These are phyloP conservation scores for Colletotrichum sp. DNA, from an alignment of 2,329 filamentous ascomycete genomes.

Conservation along the genomic window DNA sequence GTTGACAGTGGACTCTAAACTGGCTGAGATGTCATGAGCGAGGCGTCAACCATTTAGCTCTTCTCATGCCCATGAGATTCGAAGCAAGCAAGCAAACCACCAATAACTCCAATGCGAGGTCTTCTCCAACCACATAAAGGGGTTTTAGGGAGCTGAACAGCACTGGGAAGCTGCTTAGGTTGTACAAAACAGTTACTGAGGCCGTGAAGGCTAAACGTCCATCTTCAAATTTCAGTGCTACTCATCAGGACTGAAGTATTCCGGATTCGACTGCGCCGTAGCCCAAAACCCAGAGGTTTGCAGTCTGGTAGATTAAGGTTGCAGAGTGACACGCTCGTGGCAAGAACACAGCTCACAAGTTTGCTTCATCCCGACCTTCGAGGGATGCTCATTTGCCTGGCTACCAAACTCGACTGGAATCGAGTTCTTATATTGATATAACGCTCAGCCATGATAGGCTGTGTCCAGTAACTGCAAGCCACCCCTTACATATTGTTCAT, in stretches of 20 bases:
- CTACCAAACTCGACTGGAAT: not conserved
- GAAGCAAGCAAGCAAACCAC: too few relatives aligned
- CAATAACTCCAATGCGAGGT: too few relatives aligned
- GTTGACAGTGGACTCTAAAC: too few relatives aligned
- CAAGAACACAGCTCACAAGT: not conserved
- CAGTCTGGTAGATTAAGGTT: not conserved
- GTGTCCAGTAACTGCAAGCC: not conserved
- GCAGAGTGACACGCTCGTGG: fast-evolving
- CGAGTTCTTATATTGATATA: not conserved
- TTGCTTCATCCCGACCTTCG: not conserved
- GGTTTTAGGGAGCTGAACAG: too few relatives aligned
- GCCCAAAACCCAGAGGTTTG: fast-evolving
- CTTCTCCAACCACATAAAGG: too few relatives aligned
- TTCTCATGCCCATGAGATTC: too few relatives aligned
- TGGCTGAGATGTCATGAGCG: not conserved
- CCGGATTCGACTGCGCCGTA: fast-evolving
- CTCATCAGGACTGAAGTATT: not conserved
- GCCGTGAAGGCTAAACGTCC: fast-evolving
- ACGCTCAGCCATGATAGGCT: not conserved
- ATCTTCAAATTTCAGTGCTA: fast-evolving
- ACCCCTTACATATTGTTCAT: not conserved
- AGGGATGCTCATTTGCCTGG: not conserved
- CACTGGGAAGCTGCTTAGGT: fast-evolving
- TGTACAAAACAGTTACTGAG: not conserved
- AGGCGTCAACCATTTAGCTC: not conserved